Conservation (phyloP, 139 green algal species). For the Chlorella sp. region DNA sequence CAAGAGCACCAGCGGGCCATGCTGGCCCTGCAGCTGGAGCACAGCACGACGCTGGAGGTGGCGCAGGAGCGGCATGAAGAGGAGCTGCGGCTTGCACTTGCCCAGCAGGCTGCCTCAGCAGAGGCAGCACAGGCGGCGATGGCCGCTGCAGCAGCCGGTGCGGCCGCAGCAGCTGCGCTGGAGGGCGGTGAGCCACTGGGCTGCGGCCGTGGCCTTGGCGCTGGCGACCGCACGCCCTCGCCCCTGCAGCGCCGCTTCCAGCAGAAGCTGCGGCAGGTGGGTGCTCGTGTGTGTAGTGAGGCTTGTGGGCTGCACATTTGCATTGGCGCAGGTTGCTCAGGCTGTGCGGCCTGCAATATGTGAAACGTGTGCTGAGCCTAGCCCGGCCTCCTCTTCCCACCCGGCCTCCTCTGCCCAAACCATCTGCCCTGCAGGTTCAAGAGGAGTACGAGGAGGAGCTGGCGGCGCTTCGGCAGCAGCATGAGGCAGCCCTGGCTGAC, state of each 20-base stretch:
- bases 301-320: too few relatives aligned
- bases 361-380: too few relatives aligned
- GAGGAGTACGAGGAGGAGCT: constrained; percentile 22
- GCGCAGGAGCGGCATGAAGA: constrained; percentile 1
- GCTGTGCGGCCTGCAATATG: too few relatives aligned
- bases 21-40: neutral
- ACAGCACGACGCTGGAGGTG: neutral
- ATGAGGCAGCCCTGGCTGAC: neutral
- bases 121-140: neutral
- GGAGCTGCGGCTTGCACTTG: constrained; percentile 8
- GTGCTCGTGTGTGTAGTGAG: too few relatives aligned
- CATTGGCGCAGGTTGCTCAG: too few relatives aligned
- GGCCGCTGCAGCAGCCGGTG: neutral
- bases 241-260: constrained; percentile 9
- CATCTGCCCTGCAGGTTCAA: too few relatives aligned
- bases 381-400: too few relatives aligned
- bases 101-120: neutral
- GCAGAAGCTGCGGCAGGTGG: constrained; percentile 22
- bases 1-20: neutral
- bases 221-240: too few relatives aligned
- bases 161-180: neutral
- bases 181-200: too few relatives aligned
- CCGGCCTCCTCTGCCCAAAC: too few relatives aligned
- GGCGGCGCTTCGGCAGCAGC: neutral
- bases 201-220: too few relatives aligned